Conservation (phyloP, 768 basidiomycete genomes). For the Podaxis rugospora region DNA sequence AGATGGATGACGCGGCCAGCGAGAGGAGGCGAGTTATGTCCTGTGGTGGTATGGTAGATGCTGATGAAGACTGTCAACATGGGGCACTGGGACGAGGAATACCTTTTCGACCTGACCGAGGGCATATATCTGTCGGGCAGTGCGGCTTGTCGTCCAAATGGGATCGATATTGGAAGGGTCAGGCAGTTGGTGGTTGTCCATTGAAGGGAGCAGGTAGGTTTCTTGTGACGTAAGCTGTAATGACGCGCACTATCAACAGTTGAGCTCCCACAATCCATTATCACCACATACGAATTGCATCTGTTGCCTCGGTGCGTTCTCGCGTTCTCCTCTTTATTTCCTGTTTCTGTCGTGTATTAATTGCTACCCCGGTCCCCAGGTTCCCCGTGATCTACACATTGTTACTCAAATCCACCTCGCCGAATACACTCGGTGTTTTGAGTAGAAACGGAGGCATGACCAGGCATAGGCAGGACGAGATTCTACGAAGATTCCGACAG, state of each 20-base stretch:
- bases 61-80: not conserved
- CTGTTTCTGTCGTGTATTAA: not conserved
- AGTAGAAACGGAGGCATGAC: not conserved
- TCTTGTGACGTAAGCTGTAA: conserved; percentile 3
- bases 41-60: conserved; percentile 28
- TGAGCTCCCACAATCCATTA: not conserved
- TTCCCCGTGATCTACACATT: not conserved
- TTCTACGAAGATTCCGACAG: conserved; percentile 46
- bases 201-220: conserved; percentile 19
- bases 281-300: not conserved
- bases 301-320: not conserved
- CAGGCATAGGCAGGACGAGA: conserved; percentile 24
- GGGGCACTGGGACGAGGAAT: not conserved
- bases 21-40: conserved; percentile 75
- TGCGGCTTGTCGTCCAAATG: conserved; percentile 78
- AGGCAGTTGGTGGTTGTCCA: conserved; percentile 25
- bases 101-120: conserved; percentile 79
- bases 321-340: not conserved
- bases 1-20: conserved; percentile 74
- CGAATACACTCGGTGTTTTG: not conserved
- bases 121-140: conserved; percentile 76
- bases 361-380: conserved; percentile 7
- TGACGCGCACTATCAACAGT: not conserved
- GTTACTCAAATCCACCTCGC: not conserved
- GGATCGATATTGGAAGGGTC: conserved; percentile 58